These are phyloP conservation scores for Aethionema arabicum DNA, from an alignment of 345 rosid genomes.

Conservation along the genomic window DNA sequence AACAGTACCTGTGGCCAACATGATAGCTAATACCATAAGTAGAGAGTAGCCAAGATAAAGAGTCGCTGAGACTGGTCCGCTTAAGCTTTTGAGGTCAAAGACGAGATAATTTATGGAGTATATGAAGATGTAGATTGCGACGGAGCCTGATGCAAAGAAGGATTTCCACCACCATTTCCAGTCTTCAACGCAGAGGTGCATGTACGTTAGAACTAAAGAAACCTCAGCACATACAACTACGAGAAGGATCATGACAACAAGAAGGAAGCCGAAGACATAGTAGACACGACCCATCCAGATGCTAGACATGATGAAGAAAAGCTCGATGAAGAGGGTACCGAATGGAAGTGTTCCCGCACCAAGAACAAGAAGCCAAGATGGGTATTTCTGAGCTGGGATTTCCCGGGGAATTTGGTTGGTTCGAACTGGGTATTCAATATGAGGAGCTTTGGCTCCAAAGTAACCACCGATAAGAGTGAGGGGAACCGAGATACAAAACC, in stretches of 20 bases:
- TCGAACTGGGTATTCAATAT: constrained; percentile 60
- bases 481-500: constrained; percentile 69
- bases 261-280: constrained; percentile 58
- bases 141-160: constrained; percentile 65
- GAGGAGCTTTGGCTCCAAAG: constrained; percentile 54
- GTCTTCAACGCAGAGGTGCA: constrained; percentile 31
- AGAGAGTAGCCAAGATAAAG: constrained; percentile 57
- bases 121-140: constrained; percentile 57
- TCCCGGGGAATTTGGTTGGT: constrained; percentile 65
- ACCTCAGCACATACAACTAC: constrained; percentile 67
- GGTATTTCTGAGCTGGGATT: constrained; percentile 62
- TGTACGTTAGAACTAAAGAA: constrained; percentile 54
- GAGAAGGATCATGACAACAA: constrained; percentile 48
- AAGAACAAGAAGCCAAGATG: constrained; percentile 58
- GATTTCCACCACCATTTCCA: constrained; percentile 76
- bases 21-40: constrained; percentile 55
- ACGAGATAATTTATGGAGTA: constrained; percentile 26
- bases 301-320: constrained; percentile 65
- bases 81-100: constrained; percentile 54
- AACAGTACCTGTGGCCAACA: constrained; percentile 55
- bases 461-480: constrained; percentile 58
- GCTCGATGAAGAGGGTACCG: constrained; percentile 66
- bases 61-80: constrained; percentile 58
- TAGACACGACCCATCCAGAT: constrained; percentile 68
- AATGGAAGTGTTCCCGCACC: constrained; percentile 69